phyloP scores from a whole-genome alignment of 257 asterid genomes.

The Salvia hispanica region DNA sequence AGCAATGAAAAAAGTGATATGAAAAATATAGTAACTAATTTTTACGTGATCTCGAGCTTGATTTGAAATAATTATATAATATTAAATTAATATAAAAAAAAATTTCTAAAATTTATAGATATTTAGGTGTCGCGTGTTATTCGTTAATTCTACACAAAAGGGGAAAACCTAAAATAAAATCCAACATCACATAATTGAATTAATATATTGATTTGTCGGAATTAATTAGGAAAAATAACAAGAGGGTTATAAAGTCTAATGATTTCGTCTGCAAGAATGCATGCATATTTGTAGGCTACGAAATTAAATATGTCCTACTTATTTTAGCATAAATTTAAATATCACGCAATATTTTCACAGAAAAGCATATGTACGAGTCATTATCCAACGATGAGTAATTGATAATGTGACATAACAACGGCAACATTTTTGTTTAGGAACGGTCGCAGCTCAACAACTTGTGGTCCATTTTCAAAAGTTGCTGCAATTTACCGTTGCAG shows the following conservation, averaged over 20 bases:
- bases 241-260: background rate
- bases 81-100: no score
- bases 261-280: background rate
- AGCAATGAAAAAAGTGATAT: no score
- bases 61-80: no score
- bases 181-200: no score
- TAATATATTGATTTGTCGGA: background rate
- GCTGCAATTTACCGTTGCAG: slow-evolving; percentile 47
- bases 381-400: slow-evolving; percentile 27
- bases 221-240: background rate
- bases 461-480: slow-evolving; percentile 47
- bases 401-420: slow-evolving; percentile 39
- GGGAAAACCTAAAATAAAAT: no score
- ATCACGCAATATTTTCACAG: background rate
- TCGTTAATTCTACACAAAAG: no score
- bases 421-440: slow-evolving; percentile 36
- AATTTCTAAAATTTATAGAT: no score
- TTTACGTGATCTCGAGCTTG: no score
- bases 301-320: background rate
- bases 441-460: slow-evolving; percentile 27
- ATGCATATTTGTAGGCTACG: slow-evolving; percentile 5
- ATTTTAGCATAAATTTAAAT: background rate
- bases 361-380: slow-evolving; percentile 19
- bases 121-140: no score
- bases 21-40: no score